Conservation (phyloP, 805 yeast genomes). For the Candida arabinofermentans region DNA sequence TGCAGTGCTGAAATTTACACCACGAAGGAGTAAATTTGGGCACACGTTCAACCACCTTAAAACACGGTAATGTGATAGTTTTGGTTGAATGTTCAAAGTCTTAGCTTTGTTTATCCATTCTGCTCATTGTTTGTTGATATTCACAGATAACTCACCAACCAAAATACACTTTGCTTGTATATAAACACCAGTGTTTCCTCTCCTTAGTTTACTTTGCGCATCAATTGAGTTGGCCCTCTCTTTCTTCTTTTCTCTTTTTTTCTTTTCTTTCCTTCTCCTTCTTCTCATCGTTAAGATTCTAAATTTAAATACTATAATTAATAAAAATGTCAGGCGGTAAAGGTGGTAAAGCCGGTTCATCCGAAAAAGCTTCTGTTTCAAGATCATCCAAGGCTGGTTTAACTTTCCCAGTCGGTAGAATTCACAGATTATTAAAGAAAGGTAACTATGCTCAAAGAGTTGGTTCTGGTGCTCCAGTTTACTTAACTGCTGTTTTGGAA, state of each 20-base stretch:
- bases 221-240: not conserved
- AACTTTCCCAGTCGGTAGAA: conserved; percentile 99
- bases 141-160: too few species aligned
- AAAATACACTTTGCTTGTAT: not conserved
- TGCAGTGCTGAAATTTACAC: not conserved
- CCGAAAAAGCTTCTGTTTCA: conserved; percentile 94
- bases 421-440: conserved; percentile 92
- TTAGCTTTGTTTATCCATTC: not conserved
- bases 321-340: conserved; percentile 61
- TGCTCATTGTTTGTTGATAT: not conserved
- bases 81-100: not conserved
- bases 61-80: not conserved
- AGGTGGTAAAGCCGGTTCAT: conserved; percentile 92
- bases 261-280: not conserved
- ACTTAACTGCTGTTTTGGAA: conserved; percentile 94
- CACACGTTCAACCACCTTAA: not conserved
- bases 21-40: not conserved
- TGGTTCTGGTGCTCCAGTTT: conserved; percentile 99
- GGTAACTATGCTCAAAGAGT: conserved; percentile 98
- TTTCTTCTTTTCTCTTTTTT: not conserved
- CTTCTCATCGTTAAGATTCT: conserved; percentile 4
- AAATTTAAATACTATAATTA: conserved; percentile 2
- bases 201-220: not conserved
- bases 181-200: not conserved
- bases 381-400: conserved; percentile 99